A percentile compares a stretch with the other conserved stretches of the same genome.
phyloP scores from a whole-genome alignment of 2,329 filamentous ascomycete species.

The Metarhizium album region DNA sequence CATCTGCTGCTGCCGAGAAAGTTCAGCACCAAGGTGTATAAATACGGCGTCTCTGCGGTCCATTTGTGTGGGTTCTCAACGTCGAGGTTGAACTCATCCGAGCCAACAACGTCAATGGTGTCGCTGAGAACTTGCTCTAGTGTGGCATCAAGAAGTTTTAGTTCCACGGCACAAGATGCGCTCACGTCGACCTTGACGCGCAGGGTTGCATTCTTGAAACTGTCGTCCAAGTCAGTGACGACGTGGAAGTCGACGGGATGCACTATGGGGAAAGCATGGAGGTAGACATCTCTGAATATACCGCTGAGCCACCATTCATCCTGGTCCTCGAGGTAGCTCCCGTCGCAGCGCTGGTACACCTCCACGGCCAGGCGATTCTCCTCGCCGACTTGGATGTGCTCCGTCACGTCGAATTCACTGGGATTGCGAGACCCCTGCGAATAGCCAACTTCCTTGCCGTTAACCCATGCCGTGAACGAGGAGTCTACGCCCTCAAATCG shows the following conservation, averaged over 20 bases:
- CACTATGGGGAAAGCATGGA: slow-evolving; percentile 48
- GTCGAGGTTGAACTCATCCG: slow-evolving; percentile 27
- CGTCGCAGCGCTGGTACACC: slow-evolving; percentile 64
- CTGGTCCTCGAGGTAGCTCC: slow-evolving; percentile 61
- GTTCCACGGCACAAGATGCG: slow-evolving; percentile 17
- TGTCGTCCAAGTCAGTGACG: slow-evolving; percentile 42
- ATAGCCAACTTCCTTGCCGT: slow-evolving; percentile 57
- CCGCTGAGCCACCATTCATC: slow-evolving; percentile 60
- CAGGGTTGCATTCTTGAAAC: slow-evolving; percentile 43
- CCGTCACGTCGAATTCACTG: slow-evolving; percentile 60
- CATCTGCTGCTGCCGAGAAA: slow-evolving; percentile 17
- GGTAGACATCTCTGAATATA: slow-evolving; percentile 59
- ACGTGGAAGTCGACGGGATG: slow-evolving; percentile 47
- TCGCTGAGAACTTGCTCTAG: slow-evolving; percentile 17
- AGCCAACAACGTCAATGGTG: slow-evolving; percentile 18
- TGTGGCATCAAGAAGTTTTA: slow-evolving; percentile 26
- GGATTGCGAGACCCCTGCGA: slow-evolving; percentile 63
- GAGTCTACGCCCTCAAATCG: slow-evolving; percentile 67
- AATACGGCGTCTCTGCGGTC: slow-evolving; percentile 56
- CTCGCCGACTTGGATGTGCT: slow-evolving; percentile 29
- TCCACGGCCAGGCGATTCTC: slow-evolving; percentile 52
- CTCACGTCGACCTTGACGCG: slow-evolving; percentile 33
- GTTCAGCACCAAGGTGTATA: slow-evolving; percentile 41
- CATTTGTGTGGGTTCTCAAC: slow-evolving; percentile 48
- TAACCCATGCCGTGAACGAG: slow-evolving; percentile 61